Evolutionary conservation across 2,329 filamentous ascomycete species (phyloP).

Genomic region (Tothia fuscella): DNA sequence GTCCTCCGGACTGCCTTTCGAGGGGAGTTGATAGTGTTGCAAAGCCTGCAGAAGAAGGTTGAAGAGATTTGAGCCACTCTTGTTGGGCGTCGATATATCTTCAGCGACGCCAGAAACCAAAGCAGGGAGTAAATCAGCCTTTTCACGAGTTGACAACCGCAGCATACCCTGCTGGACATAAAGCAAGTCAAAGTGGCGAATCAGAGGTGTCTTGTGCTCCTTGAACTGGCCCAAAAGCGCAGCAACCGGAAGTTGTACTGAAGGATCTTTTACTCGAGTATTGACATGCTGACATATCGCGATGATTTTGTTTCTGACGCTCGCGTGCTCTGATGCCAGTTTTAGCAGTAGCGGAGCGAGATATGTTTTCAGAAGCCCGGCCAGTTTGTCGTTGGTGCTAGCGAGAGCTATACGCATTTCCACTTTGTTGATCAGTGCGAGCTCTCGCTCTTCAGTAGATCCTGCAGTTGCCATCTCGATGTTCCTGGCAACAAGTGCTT

Average conservation of each 20-base stretch:
- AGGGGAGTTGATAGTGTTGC: slow-evolving; percentile 57
- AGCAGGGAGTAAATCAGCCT: slow-evolving; percentile 31
- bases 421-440: slow-evolving; percentile 72
- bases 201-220: slow-evolving; percentile 53
- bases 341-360: slow-evolving; percentile 76
- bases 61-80: slow-evolving; percentile 57
- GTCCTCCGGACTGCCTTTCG: slow-evolving; percentile 70
- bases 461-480: slow-evolving; percentile 6
- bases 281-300: slow-evolving; percentile 62
- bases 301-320: slow-evolving; percentile 71
- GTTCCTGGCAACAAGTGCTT: too few species aligned
- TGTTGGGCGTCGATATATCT: slow-evolving; percentile 42
- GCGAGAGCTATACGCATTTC: slow-evolving; percentile 75
- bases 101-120: slow-evolving; percentile 46
- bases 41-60: slow-evolving; percentile 71
- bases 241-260: slow-evolving; percentile 71
- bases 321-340: slow-evolving; percentile 64
- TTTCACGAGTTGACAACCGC: slow-evolving; percentile 33
- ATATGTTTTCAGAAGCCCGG: slow-evolving; percentile 65
- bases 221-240: slow-evolving; percentile 84
- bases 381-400: slow-evolving; percentile 72
- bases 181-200: slow-evolving; percentile 78
- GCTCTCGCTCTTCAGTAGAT: slow-evolving; percentile 56
- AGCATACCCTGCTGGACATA: slow-evolving; percentile 79
- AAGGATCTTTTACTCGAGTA: slow-evolving; percentile 46